Percentiles rank a stretch among this genome's conserved stretches.
These are phyloP conservation scores for Laguncularia racemosa DNA, from an alignment of 345 rosid species.

Conservation along the genomic window DNA sequence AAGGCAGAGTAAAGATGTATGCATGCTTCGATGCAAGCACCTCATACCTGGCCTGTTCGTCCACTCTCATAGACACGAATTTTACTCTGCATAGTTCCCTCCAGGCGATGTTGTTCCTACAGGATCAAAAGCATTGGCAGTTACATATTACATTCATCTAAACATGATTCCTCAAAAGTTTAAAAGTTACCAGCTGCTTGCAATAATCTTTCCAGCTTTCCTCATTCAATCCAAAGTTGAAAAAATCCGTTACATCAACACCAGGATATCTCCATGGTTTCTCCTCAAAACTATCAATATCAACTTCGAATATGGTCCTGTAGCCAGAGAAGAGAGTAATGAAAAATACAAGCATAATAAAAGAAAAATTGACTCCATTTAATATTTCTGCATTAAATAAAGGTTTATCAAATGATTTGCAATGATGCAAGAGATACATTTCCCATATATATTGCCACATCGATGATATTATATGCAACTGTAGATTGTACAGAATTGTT, in stretches of 20 bases:
- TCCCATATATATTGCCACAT: too few relatives aligned
- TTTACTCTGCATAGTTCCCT: conserved; percentile 96
- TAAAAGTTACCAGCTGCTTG: conserved; percentile 77
- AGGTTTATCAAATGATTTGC: too few relatives aligned
- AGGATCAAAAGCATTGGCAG: conserved; percentile 14
- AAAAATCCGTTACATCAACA: conserved; percentile 72
- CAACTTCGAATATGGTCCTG: conserved; percentile 97
- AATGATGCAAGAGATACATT: too few relatives aligned
- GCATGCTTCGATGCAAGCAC: conserved; percentile 1
- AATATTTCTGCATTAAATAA: too few relatives aligned
- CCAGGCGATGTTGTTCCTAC: conserved; percentile 88
- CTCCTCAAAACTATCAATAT: conserved; percentile 90
- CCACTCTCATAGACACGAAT: conserved; percentile 98
- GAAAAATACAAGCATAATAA: too few relatives aligned
- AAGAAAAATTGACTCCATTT: too few relatives aligned
- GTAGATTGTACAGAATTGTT: too few relatives aligned
- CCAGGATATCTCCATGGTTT: conserved; percentile 96
- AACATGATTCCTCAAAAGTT: conserved; percentile 12
- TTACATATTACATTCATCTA: conserved; percentile 17
- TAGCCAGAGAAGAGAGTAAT: conserved; percentile 10
- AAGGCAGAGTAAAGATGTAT: not conserved
- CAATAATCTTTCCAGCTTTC: conserved; percentile 99
- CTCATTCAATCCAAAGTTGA: conserved; percentile 91
- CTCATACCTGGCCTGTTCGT: conserved; percentile 76
- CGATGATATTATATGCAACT: too few relatives aligned